Conservation (phyloP, 345 rosid species). For the Passiflora organensis region DNA sequence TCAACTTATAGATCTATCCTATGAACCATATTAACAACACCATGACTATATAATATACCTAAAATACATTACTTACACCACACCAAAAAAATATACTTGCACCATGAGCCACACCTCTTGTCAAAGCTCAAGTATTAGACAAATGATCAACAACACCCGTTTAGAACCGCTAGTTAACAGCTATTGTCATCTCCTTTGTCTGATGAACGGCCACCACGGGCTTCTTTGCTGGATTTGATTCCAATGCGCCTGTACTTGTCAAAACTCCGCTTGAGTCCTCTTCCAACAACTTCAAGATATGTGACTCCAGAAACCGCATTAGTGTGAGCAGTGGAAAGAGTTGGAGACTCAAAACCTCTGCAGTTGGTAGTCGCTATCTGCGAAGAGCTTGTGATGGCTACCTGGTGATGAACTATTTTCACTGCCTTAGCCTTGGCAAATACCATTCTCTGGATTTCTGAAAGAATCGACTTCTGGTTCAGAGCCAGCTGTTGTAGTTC, state of each 20-base stretch:
- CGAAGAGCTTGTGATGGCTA: slow-evolving; percentile 48
- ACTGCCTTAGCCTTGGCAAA: slow-evolving; percentile 40
- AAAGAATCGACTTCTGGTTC: slow-evolving; percentile 62
- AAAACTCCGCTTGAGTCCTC: slow-evolving; percentile 88
- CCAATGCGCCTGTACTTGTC: slow-evolving; percentile 37
- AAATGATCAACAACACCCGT: not conserved
- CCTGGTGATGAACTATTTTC: slow-evolving; percentile 37
- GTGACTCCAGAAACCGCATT: slow-evolving; percentile 60
- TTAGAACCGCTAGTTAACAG: slow-evolving; percentile 20
- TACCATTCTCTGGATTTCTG: slow-evolving; percentile 65
- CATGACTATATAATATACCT: too few relatives aligned
- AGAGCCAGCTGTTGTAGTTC: slow-evolving; percentile 67
- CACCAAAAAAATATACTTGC: too few relatives aligned
- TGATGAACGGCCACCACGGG: slow-evolving; percentile 34
- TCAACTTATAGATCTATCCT: too few relatives aligned
- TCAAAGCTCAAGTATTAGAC: too few relatives aligned
- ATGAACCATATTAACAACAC: too few relatives aligned
- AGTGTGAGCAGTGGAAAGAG: slow-evolving; percentile 74
- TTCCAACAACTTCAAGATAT: slow-evolving; percentile 82
- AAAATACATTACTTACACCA: too few relatives aligned
- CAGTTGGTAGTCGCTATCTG: slow-evolving; percentile 42
- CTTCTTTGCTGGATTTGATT: slow-evolving; percentile 58
- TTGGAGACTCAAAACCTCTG: slow-evolving; percentile 52
- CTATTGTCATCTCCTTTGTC: slow-evolving; percentile 46
- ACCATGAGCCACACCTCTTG: too few relatives aligned